Evolutionary conservation across 495 filamentous ascomycete genomes (phyloP), one percentile per base, ranked within the genome.

Genomic region (Articulospora tetracladia): DNA sequence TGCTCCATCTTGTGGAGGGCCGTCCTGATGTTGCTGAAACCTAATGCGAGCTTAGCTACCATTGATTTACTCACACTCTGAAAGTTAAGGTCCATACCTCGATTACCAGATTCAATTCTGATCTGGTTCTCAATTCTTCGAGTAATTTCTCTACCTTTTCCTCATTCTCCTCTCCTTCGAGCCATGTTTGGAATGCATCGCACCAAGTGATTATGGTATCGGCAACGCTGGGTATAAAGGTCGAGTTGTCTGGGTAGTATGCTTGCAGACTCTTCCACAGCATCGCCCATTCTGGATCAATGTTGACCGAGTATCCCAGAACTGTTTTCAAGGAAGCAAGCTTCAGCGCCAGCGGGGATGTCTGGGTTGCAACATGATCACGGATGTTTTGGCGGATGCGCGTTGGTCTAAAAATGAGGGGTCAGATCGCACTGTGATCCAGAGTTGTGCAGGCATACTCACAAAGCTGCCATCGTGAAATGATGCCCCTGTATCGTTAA

Each of bases 271-370:
- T 62, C 26, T 59, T 60, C 63, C 63, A 66, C 10, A 66, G 28
- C 59, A 66, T 66, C 2, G 51, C 17, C 63, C 63, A 66, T 62
- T 66, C 63, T 53, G 60, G 63, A 50, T 66, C 63, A 13, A 66
- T 17, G 13, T 36, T 48, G 32, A 61, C 20, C 8, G 62, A 58
- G 25, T 65, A 65, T 1, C 62, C 62, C 4, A 65, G 55, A 23
- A 20, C 34, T n/a, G 12, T 26, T 28, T 19, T 48, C 15, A 65
- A 3, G 11, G 53, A 28, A 12, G 47, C 28, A 15, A 30, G 26
- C 26, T 55, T 61, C 12, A 41, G 1, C 0, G 27, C 41, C 23
- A 66, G 22, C 10, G 55, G 49, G 1, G 59, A 59, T 3, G 32
- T 44, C 39, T 49, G 44, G 32, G 63, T 39, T 25, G 51, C 50